phyloP scores from a whole-genome alignment of 495 filamentous ascomycete genomes.

The Xylaria palmicola region DNA sequence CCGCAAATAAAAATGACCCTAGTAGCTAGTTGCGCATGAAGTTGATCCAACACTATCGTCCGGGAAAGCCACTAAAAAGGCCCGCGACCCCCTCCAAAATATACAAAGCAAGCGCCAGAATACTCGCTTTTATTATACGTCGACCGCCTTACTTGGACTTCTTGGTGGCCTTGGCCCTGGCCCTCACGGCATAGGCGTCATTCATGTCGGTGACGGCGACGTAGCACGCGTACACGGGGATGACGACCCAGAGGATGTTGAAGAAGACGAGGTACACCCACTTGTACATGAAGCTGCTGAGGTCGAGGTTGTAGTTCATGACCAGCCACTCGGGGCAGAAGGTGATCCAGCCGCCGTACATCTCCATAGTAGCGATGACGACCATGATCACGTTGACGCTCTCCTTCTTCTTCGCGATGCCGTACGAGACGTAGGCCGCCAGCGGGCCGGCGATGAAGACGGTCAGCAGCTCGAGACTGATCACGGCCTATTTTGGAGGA shows the following conservation, averaged over 20 bases:
- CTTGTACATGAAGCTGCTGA: conserved; percentile 78
- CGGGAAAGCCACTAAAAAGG: no score
- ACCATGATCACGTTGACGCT: conserved; percentile 67
- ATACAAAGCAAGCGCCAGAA: no score
- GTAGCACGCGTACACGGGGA: conserved; percentile 75
- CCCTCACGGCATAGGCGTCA: conserved; percentile 47
- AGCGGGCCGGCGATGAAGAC: conserved; percentile 75
- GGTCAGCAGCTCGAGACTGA: conserved; percentile 83
- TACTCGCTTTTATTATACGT: no score
- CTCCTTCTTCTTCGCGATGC: conserved; percentile 58
- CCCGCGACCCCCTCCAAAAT: no score
- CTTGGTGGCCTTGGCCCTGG: conserved; percentile 7
- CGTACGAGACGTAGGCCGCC: conserved; percentile 67
- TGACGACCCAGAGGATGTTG: conserved; percentile 84
- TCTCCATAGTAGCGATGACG: conserved; percentile 83
- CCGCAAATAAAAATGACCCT: no score
- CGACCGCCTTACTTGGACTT: conserved; percentile 4
- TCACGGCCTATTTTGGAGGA: conserved; percentile 52
- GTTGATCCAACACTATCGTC: no score
- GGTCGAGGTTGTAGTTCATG: conserved; percentile 72
- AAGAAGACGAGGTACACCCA: conserved; percentile 92
- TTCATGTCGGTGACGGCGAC: conserved; percentile 62
- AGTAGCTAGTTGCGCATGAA: no score
- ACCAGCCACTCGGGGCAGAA: conserved; percentile 93
- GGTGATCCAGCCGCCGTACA: conserved; percentile 96